Base-by-base conservation (phyloP, 805 yeast genomes). In the Monosporozyma siamensis region DNA sequence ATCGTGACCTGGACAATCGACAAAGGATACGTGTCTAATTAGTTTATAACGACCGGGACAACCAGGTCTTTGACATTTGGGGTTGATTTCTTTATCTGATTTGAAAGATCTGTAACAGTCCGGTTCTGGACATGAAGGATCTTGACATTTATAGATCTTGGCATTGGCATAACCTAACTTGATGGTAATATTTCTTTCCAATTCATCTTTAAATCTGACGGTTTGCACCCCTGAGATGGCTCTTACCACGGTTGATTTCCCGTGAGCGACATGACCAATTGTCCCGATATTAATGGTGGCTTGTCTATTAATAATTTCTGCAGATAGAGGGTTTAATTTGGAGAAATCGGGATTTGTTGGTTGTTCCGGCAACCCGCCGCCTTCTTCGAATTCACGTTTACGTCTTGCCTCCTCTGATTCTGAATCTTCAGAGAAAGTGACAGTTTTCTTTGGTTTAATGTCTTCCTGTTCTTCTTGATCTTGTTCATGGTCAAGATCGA, bases 1-100 rank as follows among this genome's bases (percentile, higher is more conserved):
- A 74, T 92, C 99, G 84, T 92, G 99, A 67, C 99, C 99, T 47
- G 99, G 99, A 74, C 98, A 94, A 74, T 92, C 99, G 48, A 94
- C 98, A 59, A 94, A 94, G 9, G 96, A 87, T 42, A 92, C 98
- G 64, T 92, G 99, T 69, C 99, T 87, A 34, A 88, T 79, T 54
- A 92, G 75, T 57, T 77, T 77, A 68, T 88, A 89, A 63, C 95
- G 84, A 43, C 95, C 95, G n/a, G 64, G 65, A 67, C 95, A 87
- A 9, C 92, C 95, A 50, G 81, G 80, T 54, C 86, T 78, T 59
- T 82, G 83, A 69, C 97, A 86, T 61, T 82, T 82, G 53, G 99
- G 99, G 61, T 77, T 75, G 54, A 92, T 85, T 70, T 92, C 99
- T 67, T 85, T 90, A 63, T 87, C 96, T 25, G 95, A 82, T 58